Percentiles rank a stretch among this genome's conserved stretches.
Evolutionary conservation across 192 early-diverging fungal species (phyloP).

Genomic region (Neocallimastix lanati): DNA sequence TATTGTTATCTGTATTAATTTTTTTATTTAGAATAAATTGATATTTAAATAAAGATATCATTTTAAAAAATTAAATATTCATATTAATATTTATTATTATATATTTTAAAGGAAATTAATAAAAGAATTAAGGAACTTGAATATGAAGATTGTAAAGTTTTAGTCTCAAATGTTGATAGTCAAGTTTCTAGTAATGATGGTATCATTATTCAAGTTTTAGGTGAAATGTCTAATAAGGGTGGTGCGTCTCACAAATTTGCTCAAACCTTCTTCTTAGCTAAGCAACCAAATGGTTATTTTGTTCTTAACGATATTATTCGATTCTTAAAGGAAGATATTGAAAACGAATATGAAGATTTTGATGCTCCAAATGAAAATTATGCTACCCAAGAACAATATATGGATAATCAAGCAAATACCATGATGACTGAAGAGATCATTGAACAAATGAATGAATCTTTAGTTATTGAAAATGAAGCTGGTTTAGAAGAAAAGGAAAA

Average conservation of each 20-base stretch:
- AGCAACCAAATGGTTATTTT: slow-evolving; percentile 79
- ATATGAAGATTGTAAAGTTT: slow-evolving; percentile 72
- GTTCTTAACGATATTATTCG: slow-evolving; percentile 89
- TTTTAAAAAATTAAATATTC: no score
- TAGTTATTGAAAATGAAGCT: slow-evolving; percentile 1
- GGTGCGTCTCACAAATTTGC: slow-evolving; percentile 66
- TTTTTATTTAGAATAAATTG: no score
- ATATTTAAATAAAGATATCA: no score
- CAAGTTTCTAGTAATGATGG: slow-evolving; percentile 53
- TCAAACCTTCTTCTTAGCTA: slow-evolving; percentile 79
- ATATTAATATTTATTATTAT: no score
- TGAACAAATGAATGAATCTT: neutral
- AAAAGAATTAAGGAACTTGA: slow-evolving; percentile 49
- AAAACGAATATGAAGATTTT: slow-evolving; percentile 27
- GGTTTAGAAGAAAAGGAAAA: slow-evolving; percentile 7
- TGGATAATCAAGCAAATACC: neutral
- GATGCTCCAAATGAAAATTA: slow-evolving; percentile 6
- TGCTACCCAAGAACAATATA: neutral
- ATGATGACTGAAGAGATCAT: slow-evolving; percentile 1
- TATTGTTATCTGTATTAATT: no score
- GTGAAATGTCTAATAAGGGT: slow-evolving; percentile 74
- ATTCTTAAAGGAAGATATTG: slow-evolving; percentile 75
- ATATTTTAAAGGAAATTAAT: slow-evolving; percentile 56
- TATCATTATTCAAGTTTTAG: slow-evolving; percentile 78
- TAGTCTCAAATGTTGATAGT: slow-evolving; percentile 76